Evolutionary conservation across 331 rosid species (phyloP).

Genomic region (Quercus lobata): DNA sequence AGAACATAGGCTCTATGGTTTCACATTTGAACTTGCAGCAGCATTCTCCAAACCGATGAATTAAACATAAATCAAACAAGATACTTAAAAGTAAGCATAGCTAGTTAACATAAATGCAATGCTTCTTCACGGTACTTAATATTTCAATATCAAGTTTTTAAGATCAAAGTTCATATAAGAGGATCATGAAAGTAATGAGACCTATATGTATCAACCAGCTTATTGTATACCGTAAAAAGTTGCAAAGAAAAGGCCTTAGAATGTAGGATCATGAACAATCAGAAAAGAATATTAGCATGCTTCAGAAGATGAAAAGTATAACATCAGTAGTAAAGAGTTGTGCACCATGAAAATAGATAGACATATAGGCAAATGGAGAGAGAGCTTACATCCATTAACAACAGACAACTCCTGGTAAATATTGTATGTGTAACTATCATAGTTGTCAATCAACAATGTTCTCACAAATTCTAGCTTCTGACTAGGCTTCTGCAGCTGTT

Average conservation of each 20-base stretch:
- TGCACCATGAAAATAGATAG: neutral
- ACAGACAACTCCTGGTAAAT: constrained; percentile 89
- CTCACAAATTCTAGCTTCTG: constrained; percentile 60
- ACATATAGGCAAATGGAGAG: constrained; percentile 9
- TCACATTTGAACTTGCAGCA: no score
- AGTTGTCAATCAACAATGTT: constrained; percentile 94
- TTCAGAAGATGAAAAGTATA: neutral
- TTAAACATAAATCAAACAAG: no score
- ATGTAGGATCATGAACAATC: neutral
- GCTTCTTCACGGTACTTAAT: no score
- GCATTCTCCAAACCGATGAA: no score
- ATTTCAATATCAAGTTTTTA: neutral
- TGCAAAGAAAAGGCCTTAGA: neutral
- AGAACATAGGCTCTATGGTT: no score
- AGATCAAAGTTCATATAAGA: neutral
- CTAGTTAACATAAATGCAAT: no score
- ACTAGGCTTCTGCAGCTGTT: constrained; percentile 19
- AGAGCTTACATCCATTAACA: constrained; percentile 77
- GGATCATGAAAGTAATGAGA: no score
- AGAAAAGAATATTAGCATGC: neutral
- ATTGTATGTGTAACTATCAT: constrained; percentile 97
- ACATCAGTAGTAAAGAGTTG: neutral
- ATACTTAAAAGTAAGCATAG: no score
- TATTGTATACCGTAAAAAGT: neutral
- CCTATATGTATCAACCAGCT: neutral